A percentile compares a stretch with the other conserved stretches of the same genome.
phyloP scores from a whole-genome alignment of 805 yeast genomes.

The Ogataea trehaloabstinens region DNA sequence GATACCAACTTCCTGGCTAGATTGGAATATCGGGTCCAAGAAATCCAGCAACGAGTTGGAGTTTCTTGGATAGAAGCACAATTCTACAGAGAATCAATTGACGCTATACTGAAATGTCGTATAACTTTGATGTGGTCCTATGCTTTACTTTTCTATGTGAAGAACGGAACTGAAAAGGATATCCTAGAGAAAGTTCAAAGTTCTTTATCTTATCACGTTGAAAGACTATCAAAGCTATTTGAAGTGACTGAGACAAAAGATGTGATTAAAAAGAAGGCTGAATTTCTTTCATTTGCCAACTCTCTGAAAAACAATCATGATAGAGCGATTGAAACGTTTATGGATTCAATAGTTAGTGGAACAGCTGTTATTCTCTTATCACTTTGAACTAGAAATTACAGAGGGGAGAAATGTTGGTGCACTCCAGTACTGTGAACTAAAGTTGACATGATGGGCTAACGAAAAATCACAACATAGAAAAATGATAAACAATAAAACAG shows the following conservation, averaged over 20 bases:
- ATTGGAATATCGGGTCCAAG: conserved; percentile 61
- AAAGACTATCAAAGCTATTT: conserved; percentile 33
- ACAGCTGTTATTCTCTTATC: not conserved
- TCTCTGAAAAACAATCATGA: conserved; percentile 20
- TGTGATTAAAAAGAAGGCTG: conserved; percentile 24
- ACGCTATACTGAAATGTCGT: conserved; percentile 63
- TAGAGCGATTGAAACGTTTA: conserved; percentile 21
- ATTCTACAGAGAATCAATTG: conserved; percentile 72
- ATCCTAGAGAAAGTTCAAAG: conserved; percentile 51
- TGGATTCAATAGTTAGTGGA: conserved; percentile 21
- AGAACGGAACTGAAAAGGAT: conserved; percentile 45
- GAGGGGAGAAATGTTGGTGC: too few relatives aligned
- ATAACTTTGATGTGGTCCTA: conserved; percentile 88
- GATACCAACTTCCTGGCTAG: conserved; percentile 63
- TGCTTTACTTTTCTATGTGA: conserved; percentile 71
- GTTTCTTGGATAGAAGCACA: conserved; percentile 88
- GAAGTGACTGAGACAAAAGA: conserved; percentile 29
- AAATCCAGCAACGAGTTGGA: conserved; percentile 60
- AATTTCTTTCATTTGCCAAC: conserved; percentile 23
- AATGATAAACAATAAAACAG: not conserved
- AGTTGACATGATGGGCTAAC: too few relatives aligned
- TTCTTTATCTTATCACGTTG: conserved; percentile 27
- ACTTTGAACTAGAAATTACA: not conserved
- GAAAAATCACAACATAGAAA: conserved; percentile 1
- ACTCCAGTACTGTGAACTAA: too few relatives aligned